These are phyloP conservation scores for Gossypium bickii DNA, from an alignment of 345 rosid genomes.

Conservation along the genomic window DNA sequence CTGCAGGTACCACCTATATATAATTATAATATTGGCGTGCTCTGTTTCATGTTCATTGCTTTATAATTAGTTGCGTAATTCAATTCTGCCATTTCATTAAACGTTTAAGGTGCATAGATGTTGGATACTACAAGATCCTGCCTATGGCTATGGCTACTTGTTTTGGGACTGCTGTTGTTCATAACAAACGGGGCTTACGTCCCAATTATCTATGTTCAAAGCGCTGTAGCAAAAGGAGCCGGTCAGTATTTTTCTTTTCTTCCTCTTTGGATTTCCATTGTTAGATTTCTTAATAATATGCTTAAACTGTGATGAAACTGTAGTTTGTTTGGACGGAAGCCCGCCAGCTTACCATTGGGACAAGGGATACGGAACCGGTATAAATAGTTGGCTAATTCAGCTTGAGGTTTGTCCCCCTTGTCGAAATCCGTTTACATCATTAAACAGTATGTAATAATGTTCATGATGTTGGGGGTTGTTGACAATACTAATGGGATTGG, in stretches of 20 bases:
- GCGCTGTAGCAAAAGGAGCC: conserved; percentile 77
- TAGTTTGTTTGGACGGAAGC: conserved; percentile 97
- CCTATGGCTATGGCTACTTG: conserved; percentile 39
- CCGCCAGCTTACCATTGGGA: conserved; percentile 88
- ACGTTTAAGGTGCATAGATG: conserved; percentile 51
- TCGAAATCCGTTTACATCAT: neutral
- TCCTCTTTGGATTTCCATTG: neutral
- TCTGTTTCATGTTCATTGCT: conserved; percentile 12
- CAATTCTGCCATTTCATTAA: neutral
- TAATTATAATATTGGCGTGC: neutral
- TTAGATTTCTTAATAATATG: neutral
- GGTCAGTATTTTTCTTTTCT: conserved; percentile 33
- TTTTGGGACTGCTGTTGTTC: conserved; percentile 35
- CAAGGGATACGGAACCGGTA: conserved; percentile 74
- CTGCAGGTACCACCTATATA: conserved; percentile 1
- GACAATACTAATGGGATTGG: neutral
- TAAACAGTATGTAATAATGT: neutral
- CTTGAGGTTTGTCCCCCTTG: conserved; percentile 57
- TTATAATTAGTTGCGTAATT: neutral
- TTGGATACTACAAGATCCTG: conserved; percentile 39
- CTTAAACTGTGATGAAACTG: conserved; percentile 6
- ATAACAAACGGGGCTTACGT: conserved; percentile 46
- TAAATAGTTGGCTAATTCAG: conserved; percentile 74
- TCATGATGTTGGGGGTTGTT: neutral
- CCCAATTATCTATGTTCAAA: conserved; percentile 50